Percentiles rank a stretch among this genome's conserved stretches.
Evolutionary conservation across 768 basidiomycete species (phyloP).

Genomic region (Calocybe gangraenosa): DNA sequence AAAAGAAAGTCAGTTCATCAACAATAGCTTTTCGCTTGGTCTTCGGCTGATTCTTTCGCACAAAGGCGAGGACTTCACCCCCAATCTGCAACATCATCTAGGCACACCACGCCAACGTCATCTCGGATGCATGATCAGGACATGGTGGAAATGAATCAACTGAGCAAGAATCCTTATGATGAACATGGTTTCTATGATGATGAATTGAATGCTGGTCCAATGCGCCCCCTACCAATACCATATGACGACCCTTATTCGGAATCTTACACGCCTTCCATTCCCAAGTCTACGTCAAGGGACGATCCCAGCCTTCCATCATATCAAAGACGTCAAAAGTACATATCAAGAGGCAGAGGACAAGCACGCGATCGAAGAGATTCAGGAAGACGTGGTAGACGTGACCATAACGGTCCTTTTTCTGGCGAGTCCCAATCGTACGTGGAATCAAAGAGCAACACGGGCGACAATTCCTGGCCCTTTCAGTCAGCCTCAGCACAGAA

Average conservation of each 20-base stretch:
- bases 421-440: slow-evolving; percentile 9
- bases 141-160: slow-evolving; percentile 38
- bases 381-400: slow-evolving; percentile 27
- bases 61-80: slow-evolving; percentile 51
- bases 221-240: slow-evolving; percentile 63
- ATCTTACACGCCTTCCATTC: slow-evolving; percentile 20
- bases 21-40: neutral
- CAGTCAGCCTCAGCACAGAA: slow-evolving; percentile 17
- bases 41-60: neutral
- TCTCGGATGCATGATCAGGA: slow-evolving; percentile 55
- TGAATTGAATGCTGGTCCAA: slow-evolving; percentile 49
- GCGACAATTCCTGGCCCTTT: slow-evolving; percentile 12
- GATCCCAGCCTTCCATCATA: neutral
- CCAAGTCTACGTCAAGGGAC: neutral
- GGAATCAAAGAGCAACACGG: slow-evolving; percentile 12
- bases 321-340: too few species aligned
- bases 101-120: slow-evolving; percentile 50
- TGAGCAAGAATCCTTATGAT: slow-evolving; percentile 60
- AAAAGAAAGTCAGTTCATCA: slow-evolving; percentile 50
- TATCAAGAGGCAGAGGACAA: slow-evolving; percentile 14
- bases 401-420: slow-evolving; percentile 25
- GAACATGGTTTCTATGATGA: slow-evolving; percentile 68
- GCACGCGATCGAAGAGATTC: slow-evolving; percentile 32
- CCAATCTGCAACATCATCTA: slow-evolving; percentile 47
- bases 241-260: slow-evolving; percentile 81